These are phyloP conservation scores for Hibiscus tridactylites DNA, from an alignment of 345 rosid genomes.

Conservation along the genomic window DNA sequence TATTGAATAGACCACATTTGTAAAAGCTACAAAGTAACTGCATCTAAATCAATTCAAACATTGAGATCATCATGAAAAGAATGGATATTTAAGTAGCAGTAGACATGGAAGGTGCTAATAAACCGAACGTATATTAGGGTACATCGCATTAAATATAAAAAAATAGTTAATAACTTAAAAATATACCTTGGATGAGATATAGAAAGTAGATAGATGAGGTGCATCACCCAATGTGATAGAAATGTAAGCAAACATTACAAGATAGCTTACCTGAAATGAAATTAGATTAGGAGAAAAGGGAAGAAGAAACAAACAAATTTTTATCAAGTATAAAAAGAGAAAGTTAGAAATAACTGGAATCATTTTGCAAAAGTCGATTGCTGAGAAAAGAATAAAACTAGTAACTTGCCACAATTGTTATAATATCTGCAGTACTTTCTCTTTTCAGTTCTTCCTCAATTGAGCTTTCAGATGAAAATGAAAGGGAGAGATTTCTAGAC, in stretches of 20 bases:
- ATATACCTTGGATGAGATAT: slow-evolving; percentile 76
- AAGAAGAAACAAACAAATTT: background rate
- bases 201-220: slow-evolving; percentile 46
- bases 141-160: background rate
- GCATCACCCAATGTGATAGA: slow-evolving; percentile 85
- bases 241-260: slow-evolving; percentile 90
- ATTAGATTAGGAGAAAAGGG: background rate
- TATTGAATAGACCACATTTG: background rate
- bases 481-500: slow-evolving; percentile 69
- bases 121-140: background rate
- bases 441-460: slow-evolving; percentile 95
- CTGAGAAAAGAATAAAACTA: slow-evolving; percentile 1
- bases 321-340: background rate
- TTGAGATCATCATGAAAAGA: background rate
- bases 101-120: background rate
- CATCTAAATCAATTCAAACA: background rate
- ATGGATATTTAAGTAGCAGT: background rate
- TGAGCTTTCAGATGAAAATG: slow-evolving; percentile 96
- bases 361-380: slow-evolving; percentile 5
- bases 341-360: background rate
- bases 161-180: background rate
- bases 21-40: background rate
- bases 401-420: slow-evolving; percentile 66
- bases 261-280: slow-evolving; percentile 67
- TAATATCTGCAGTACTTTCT: slow-evolving; percentile 84